Conservation (phyloP, 1,284 basidiomycete genomes). For the Somion occarium region DNA sequence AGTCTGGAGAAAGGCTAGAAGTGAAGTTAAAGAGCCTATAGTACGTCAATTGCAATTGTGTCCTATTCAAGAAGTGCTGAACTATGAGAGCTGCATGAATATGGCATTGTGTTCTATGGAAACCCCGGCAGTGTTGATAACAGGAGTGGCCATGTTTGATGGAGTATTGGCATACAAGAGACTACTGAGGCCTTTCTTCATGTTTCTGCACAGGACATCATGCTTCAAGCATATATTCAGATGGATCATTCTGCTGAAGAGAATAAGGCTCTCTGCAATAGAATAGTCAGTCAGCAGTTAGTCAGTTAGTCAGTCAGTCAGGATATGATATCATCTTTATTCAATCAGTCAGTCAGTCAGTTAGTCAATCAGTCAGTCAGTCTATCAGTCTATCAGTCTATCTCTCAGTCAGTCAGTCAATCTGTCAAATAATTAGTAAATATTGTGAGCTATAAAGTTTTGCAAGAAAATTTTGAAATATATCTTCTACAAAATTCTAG, state of each 20-base stretch:
- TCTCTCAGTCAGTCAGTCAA: background rate
- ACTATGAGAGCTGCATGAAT: conserved; percentile 55
- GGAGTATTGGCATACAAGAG: conserved; percentile 92
- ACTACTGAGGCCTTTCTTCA: no score
- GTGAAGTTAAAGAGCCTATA: conserved; percentile 72
- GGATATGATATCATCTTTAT: background rate
- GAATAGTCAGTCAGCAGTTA: no score
- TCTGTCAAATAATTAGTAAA: no score
- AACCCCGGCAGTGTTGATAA: conserved; percentile 99
- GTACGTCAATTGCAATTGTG: conserved; percentile 83
- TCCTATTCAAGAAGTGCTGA: conserved; percentile 65
- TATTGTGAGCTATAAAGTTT: no score
- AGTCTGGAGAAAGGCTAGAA: conserved; percentile 45
- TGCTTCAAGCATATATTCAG: no score
- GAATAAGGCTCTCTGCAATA: no score
- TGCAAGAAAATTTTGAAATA: no score
- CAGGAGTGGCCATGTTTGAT: conserved; percentile 88
- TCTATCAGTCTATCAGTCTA: conserved; percentile 1
- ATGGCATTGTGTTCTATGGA: conserved; percentile 60
- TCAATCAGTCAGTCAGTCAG: conserved; percentile 1
- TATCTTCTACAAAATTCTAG: background rate
- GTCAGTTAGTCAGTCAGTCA: background rate
- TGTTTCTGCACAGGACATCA: no score
- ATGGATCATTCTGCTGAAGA: no score
- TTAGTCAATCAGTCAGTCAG: background rate